Conservation (phyloP, 768 basidiomycete genomes). For the Suillus cothurnatus region DNA sequence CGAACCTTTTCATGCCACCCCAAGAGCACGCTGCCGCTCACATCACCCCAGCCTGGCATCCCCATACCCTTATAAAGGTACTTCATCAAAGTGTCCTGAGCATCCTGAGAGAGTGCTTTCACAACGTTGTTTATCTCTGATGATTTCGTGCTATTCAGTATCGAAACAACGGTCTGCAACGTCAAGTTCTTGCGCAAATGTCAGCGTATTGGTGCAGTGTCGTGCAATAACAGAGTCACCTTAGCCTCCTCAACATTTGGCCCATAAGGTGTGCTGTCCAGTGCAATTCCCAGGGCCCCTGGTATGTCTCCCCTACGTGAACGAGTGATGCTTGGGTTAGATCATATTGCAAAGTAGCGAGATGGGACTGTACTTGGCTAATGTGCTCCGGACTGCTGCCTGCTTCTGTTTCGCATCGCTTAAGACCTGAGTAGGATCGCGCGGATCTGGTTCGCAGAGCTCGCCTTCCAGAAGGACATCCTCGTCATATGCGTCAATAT, state of each 20-base stretch:
- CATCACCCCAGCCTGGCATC: slow-evolving; percentile 57
- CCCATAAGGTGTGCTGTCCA: slow-evolving; percentile 88
- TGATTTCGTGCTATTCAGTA: slow-evolving; percentile 92
- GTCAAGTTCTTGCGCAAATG: slow-evolving; percentile 60
- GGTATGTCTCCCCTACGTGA: slow-evolving; percentile 68
- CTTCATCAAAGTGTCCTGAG: slow-evolving; percentile 89
- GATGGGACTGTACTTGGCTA: slow-evolving; percentile 64
- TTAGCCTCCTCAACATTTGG: slow-evolving; percentile 88
- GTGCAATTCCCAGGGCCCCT: slow-evolving; percentile 68
- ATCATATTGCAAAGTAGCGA: not conserved
- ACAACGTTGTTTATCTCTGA: slow-evolving; percentile 81
- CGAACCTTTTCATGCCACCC: slow-evolving; percentile 97
- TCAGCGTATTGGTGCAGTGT: not conserved
- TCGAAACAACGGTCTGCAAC: slow-evolving; percentile 78
- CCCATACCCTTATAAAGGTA: slow-evolving; percentile 98
- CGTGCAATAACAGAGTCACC: slow-evolving; percentile 45
- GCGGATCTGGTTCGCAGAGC: slow-evolving; percentile 84
- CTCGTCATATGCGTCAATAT: slow-evolving; percentile 93
- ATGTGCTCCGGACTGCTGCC: slow-evolving; percentile 64
- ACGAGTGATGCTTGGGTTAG: not conserved
- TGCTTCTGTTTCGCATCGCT: slow-evolving; percentile 79
- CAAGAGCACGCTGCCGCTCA: slow-evolving; percentile 62
- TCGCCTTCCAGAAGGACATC: slow-evolving; percentile 84
- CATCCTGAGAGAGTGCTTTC: slow-evolving; percentile 68
- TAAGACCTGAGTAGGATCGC: slow-evolving; percentile 72